These are phyloP conservation scores for Favolaschia claudopus DNA, from an alignment of 768 basidiomycete genomes.

Conservation along the genomic window DNA sequence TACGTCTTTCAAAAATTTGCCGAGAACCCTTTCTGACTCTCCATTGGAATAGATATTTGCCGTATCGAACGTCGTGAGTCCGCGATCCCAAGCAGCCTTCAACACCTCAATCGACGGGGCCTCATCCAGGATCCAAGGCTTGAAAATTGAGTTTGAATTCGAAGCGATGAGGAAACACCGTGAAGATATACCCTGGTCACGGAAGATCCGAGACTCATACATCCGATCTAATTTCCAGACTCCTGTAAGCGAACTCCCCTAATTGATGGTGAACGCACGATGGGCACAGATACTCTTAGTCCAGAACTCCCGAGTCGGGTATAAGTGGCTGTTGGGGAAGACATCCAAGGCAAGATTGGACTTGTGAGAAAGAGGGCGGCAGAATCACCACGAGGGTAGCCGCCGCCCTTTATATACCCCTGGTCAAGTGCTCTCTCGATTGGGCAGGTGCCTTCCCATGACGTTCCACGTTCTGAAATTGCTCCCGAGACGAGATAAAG, in stretches of 20 bases:
- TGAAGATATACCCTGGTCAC: slow-evolving; percentile 19
- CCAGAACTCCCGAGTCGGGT: slow-evolving; percentile 1
- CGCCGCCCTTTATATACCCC: no score
- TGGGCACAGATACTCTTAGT: not conserved
- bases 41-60: slow-evolving; percentile 47
- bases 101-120: slow-evolving; percentile 52
- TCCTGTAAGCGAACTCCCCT: no score
- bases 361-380: no score
- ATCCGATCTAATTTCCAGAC: slow-evolving; percentile 21
- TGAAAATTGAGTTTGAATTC: slow-evolving; percentile 5
- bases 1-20: slow-evolving; percentile 46
- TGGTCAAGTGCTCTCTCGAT: no score
- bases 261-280: no score
- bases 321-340: not conserved
- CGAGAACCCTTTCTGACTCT: slow-evolving; percentile 48
- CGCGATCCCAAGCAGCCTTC: slow-evolving; percentile 50
- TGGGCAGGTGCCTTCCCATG: no score
- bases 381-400: no score
- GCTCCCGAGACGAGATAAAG: no score
- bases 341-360: no score
- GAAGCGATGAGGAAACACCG: not conserved
- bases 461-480: no score
- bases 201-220: slow-evolving; percentile 32
- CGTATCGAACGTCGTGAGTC: slow-evolving; percentile 46
- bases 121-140: slow-evolving; percentile 59